Conservation (phyloP, 805 yeast genomes). For the Komagataella populi region DNA sequence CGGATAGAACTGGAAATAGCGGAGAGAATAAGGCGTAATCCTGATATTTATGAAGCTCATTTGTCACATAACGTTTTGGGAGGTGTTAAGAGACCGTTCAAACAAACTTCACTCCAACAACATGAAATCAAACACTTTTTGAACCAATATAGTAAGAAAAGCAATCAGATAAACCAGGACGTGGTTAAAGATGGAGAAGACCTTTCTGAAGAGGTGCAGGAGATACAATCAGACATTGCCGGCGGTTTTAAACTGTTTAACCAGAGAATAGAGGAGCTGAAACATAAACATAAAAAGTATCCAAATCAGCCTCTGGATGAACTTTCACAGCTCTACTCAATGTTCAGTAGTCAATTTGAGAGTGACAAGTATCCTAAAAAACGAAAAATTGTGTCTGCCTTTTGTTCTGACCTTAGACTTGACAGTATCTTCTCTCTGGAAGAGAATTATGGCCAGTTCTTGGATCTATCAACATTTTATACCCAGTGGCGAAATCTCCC, state of each 20-base stretch:
- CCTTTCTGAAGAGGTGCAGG: conserved; percentile 7
- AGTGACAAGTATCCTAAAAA: conserved; percentile 8
- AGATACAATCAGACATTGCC: conserved; percentile 15
- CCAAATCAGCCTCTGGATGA: conserved; percentile 17
- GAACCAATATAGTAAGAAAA: conserved; percentile 26
- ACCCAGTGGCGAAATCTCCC: conserved; percentile 37
- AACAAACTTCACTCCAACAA: conserved; percentile 45
- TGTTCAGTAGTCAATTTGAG: conserved; percentile 10
- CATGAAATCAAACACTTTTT: conserved; percentile 50
- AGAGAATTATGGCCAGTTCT: conserved; percentile 50
- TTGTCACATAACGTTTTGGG: conserved; percentile 15
- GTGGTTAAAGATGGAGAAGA: conserved; percentile 2
- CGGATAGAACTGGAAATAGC: conserved; percentile 54
- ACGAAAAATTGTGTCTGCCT: conserved; percentile 31
- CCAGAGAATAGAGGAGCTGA: conserved; percentile 9
- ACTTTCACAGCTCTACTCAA: conserved; percentile 16
- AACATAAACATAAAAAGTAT: conserved; percentile 15
- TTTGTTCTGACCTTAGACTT: conserved; percentile 33
- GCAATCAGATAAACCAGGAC: conserved; percentile 9
- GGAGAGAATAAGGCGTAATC: conserved; percentile 48
- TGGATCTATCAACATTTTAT: conserved; percentile 44
- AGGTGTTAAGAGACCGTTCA: conserved; percentile 26
- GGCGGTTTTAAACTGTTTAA: conserved; percentile 20
- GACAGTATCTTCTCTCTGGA: conserved; percentile 38
- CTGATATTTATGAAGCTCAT: conserved; percentile 27